Conservation (phyloP, 768 basidiomycete genomes). For the Macrolepiota dolichaula region DNA sequence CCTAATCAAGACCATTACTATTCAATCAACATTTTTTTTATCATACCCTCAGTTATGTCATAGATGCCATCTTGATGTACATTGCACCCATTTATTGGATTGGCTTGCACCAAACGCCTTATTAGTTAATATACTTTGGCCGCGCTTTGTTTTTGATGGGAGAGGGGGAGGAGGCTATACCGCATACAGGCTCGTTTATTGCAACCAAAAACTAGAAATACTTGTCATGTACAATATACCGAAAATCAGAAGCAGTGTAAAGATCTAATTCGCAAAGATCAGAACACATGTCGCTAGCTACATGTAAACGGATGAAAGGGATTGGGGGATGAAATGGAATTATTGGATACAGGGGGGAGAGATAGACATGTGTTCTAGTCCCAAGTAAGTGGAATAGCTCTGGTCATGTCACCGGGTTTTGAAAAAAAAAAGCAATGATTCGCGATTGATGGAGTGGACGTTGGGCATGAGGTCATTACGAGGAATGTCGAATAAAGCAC, state of each 20-base stretch:
- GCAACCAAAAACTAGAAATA: constrained; percentile 11
- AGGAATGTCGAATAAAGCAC: background rate
- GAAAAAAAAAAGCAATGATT: background rate
- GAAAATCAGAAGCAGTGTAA: constrained; percentile 5
- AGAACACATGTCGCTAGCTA: background rate
- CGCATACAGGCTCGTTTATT: constrained; percentile 3
- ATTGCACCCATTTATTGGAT: constrained; percentile 12
- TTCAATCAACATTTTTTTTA: constrained; percentile 2
- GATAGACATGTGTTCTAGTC: background rate
- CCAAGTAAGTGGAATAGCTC: background rate
- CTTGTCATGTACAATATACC: constrained; percentile 15
- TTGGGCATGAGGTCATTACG: constrained; percentile 8
- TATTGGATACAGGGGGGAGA: background rate
- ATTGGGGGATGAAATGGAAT: background rate
- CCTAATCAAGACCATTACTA: constrained; percentile 13
- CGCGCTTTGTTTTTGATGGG: background rate
- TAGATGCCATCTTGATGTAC: constrained; percentile 9
- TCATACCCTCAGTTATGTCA: constrained; percentile 8
- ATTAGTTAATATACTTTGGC: background rate
- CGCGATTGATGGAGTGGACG: background rate
- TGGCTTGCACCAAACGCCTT: background rate
- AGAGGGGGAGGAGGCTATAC: constrained; percentile 2
- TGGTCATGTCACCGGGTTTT: background rate
- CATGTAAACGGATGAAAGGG: background rate
- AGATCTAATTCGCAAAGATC: background rate